Percentiles rank a stretch among this genome's conserved stretches.
Evolutionary conservation across 2,329 filamentous ascomycete genomes (phyloP).

Genomic region (Xylariaceae sp.): DNA sequence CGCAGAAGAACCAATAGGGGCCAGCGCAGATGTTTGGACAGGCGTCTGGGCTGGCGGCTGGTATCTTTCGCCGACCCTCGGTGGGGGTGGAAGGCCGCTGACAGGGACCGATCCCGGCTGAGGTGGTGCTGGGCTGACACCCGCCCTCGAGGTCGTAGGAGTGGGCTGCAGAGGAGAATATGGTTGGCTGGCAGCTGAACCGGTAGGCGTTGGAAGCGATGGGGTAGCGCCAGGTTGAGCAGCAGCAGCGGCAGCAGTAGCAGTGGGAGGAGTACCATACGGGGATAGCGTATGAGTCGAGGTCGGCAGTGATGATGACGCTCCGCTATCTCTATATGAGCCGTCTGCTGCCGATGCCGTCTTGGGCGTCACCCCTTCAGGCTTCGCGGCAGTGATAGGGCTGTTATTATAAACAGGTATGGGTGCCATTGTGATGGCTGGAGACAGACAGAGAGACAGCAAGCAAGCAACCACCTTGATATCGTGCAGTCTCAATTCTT

Average conservation of each 20-base stretch:
- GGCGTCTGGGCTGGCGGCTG: constrained; percentile 33
- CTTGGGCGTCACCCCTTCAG: constrained; percentile 35
- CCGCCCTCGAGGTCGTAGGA: constrained; percentile 34
- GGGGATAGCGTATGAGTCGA: constrained; percentile 29
- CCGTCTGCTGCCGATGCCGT: constrained; percentile 19
- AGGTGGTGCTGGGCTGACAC: constrained; percentile 45
- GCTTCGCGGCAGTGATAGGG: constrained; percentile 49
- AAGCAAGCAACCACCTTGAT: not conserved
- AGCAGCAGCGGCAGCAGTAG: constrained; percentile 36
- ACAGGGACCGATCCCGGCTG: constrained; percentile 53
- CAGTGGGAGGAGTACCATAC: constrained; percentile 40
- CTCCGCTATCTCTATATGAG: constrained; percentile 16
- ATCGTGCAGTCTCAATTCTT: not conserved
- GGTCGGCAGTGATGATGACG: constrained; percentile 28
- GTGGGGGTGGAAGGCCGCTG: constrained; percentile 43
- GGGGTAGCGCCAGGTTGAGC: constrained; percentile 46
- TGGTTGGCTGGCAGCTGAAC: constrained; percentile 27
- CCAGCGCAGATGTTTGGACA: constrained; percentile 30
- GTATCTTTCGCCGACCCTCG: constrained; percentile 44
- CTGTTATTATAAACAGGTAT: constrained; percentile 55
- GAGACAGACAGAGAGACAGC: not conserved
- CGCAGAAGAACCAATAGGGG: constrained; percentile 28
- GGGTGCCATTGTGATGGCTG: constrained; percentile 45
- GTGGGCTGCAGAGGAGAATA: constrained; percentile 39
- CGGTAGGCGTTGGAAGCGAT: constrained; percentile 41